Evolutionary conservation across 164 flowering plant species (phyloP).

Genomic region (Magnolia sinica): DNA sequence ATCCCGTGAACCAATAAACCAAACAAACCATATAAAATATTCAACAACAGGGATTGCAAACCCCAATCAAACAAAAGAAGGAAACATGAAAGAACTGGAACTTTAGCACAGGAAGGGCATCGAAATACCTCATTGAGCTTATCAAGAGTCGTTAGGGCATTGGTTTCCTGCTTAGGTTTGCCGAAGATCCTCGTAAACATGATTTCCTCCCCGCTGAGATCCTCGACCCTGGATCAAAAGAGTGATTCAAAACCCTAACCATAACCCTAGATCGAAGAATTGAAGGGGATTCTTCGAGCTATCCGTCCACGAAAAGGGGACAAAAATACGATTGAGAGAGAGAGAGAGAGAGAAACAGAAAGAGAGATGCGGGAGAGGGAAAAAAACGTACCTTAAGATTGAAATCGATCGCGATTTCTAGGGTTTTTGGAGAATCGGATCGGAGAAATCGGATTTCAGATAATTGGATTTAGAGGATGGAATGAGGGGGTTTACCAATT

Average conservation of each 20-base stretch:
- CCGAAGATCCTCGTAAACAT: constrained; percentile 22
- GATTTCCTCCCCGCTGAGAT: not conserved
- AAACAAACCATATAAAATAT: not conserved
- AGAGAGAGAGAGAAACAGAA: not conserved
- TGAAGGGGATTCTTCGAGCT: not conserved
- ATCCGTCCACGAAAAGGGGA: not conserved
- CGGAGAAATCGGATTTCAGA: not conserved
- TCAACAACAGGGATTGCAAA: not conserved
- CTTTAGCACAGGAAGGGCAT: too few species aligned
- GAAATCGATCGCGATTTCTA: not conserved
- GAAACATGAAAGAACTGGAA: not conserved
- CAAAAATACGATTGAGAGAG: not conserved
- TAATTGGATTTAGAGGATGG: not conserved
- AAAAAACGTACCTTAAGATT: not conserved
- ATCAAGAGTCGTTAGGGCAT: constrained; percentile 14
- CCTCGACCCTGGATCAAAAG: not conserved
- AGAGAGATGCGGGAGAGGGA: not conserved
- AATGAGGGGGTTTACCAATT: not conserved
- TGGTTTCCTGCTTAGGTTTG: constrained; percentile 19
- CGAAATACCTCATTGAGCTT: constrained; percentile 18
- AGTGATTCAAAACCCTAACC: not conserved
- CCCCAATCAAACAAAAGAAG: not conserved
- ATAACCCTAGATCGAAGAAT: not conserved
- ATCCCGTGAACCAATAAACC: too few species aligned
- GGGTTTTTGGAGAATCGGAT: not conserved